phyloP scores from a whole-genome alignment of 2,329 filamentous ascomycete genomes.

The Leptographium galeiforme region DNA sequence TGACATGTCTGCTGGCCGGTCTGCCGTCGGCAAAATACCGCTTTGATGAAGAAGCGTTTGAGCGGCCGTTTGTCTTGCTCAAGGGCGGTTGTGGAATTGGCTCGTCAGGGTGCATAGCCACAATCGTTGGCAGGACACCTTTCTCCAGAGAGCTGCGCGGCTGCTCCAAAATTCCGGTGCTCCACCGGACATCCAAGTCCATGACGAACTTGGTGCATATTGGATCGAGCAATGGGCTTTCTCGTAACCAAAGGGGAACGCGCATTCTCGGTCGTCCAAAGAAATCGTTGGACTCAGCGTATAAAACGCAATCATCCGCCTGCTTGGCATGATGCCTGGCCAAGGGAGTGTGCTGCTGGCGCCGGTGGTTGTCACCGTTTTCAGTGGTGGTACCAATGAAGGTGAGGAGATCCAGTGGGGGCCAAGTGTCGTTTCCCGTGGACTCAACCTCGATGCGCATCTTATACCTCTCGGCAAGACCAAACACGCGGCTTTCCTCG shows the following conservation, averaged over 20 bases:
- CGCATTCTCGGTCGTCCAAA: conserved; percentile 23
- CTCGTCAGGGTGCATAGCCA: conserved; percentile 25
- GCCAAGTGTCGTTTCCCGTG: conserved; percentile 35
- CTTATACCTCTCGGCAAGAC: conserved; percentile 35
- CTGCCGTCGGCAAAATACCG: neutral
- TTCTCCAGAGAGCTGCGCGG: conserved; percentile 21
- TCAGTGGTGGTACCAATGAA: neutral
- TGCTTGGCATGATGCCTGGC: conserved; percentile 2
- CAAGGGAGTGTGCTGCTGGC: conserved; percentile 11
- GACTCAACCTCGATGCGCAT: conserved; percentile 39
- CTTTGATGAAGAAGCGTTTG: conserved; percentile 5
- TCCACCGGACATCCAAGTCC: conserved; percentile 35
- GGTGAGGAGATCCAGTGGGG: conserved; percentile 30
- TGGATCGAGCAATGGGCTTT: conserved; percentile 16
- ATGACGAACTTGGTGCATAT: conserved; percentile 30
- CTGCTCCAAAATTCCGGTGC: conserved; percentile 24
- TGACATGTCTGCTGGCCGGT: conserved; percentile 7
- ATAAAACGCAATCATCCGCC: conserved; percentile 18
- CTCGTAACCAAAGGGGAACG: conserved; percentile 21
- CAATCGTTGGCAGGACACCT: conserved; percentile 30
- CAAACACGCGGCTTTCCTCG: conserved; percentile 31
- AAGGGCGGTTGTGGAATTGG: conserved; percentile 2
- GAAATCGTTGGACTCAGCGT: conserved; percentile 26
- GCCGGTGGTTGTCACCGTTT: neutral
- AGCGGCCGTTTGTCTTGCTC: neutral